Evolutionary conservation across 2,329 filamentous ascomycete genomes (phyloP).

Genomic region (Fusarium mexicanum): DNA sequence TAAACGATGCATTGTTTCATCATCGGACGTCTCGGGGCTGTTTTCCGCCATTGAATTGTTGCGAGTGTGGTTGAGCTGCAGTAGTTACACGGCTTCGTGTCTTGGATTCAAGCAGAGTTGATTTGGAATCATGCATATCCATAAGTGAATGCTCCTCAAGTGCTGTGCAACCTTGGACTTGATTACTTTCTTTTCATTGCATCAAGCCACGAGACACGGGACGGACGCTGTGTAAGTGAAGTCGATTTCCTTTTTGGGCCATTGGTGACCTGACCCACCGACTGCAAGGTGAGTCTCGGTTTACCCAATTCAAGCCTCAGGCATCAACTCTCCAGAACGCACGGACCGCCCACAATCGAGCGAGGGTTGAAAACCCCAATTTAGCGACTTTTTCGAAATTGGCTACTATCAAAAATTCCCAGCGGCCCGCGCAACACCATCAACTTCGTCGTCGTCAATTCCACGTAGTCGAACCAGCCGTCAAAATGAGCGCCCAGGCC

Average conservation of each 20-base stretch:
- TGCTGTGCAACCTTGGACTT: neutral
- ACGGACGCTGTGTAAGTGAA: constrained; percentile 24
- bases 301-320: constrained; percentile 11
- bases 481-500: constrained; percentile 73
- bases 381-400: constrained; percentile 48
- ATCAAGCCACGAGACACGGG: neutral
- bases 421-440: constrained; percentile 39
- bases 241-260: neutral
- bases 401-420: constrained; percentile 44
- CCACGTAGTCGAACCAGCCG: constrained; percentile 52
- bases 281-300: neutral
- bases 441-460: constrained; percentile 42
- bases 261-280: neutral
- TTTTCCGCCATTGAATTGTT: neutral
- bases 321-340: constrained; percentile 20
- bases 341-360: constrained; percentile 11
- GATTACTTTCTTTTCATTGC: neutral
- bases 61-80: neutral
- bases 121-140: constrained; percentile 8
- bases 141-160: neutral
- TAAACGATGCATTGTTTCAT: constrained; percentile 12
- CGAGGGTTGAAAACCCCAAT: constrained; percentile 55
- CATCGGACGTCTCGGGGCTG: constrained; percentile 6
- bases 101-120: neutral
- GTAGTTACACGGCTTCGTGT: neutral